These are phyloP conservation scores for Pouteria campechiana DNA, from an alignment of 179 eudicot species.

Conservation along the genomic window DNA sequence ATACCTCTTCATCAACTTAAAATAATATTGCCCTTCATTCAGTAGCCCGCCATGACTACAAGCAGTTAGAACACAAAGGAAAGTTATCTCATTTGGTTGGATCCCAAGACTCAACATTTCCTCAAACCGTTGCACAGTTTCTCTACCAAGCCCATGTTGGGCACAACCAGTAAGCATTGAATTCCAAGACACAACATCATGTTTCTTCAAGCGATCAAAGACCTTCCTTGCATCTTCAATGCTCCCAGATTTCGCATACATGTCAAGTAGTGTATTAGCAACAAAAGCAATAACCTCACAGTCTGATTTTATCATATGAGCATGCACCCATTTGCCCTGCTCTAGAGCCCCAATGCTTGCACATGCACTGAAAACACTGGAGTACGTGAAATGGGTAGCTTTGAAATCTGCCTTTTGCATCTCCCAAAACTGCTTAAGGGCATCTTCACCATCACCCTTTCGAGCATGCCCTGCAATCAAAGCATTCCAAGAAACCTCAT, in stretches of 20 bases:
- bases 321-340: conserved; percentile 78
- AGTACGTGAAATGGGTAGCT: conserved; percentile 53
- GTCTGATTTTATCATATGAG: conserved; percentile 51
- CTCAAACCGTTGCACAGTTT: conserved; percentile 40
- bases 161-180: conserved; percentile 76
- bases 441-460: conserved; percentile 43
- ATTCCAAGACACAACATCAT: conserved; percentile 73
- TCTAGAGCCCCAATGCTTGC: conserved; percentile 53
- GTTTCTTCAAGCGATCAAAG: conserved; percentile 33
- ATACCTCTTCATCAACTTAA: conserved; percentile 42
- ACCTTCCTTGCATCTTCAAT: conserved; percentile 54
- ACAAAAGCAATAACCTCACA: conserved; percentile 32
- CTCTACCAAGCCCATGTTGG: conserved; percentile 57
- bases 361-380: conserved; percentile 56
- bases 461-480: conserved; percentile 60
- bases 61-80: conserved; percentile 60
- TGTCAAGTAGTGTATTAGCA: conserved; percentile 70
- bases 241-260: conserved; percentile 82
- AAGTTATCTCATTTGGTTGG: conserved; percentile 49
- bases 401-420: conserved; percentile 42
- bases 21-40: conserved; percentile 42
- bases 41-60: conserved; percentile 73
- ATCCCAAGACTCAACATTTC: conserved; percentile 37
- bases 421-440: conserved; percentile 40
- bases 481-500: conserved; percentile 75